These are phyloP conservation scores for Metschnikowia orientalis DNA, from an alignment of 805 yeast species.

Conservation along the genomic window DNA sequence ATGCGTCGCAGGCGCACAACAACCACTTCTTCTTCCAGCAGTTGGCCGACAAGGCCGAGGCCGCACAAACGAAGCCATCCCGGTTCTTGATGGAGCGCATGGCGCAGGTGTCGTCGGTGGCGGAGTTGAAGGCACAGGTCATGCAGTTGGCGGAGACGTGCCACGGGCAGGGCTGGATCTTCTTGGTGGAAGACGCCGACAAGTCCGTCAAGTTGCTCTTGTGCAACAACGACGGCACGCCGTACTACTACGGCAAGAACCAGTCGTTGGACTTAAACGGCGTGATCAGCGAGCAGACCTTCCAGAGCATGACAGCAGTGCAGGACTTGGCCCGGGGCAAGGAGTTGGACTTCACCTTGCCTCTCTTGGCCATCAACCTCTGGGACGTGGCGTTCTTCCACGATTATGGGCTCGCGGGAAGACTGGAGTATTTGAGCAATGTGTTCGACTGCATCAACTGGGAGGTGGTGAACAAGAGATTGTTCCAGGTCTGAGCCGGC, in stretches of 20 bases:
- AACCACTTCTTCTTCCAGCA: slow-evolving; percentile 85
- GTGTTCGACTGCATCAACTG: slow-evolving; percentile 81
- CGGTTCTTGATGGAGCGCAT: slow-evolving; percentile 37
- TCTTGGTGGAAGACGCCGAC: slow-evolving; percentile 60
- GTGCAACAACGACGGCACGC: slow-evolving; percentile 74
- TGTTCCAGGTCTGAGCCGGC: slow-evolving; percentile 36
- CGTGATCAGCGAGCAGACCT: slow-evolving; percentile 55
- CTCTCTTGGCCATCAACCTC: slow-evolving; percentile 70
- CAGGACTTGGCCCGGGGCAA: slow-evolving; percentile 41
- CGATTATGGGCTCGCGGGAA: slow-evolving; percentile 81
- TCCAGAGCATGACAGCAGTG: slow-evolving; percentile 33
- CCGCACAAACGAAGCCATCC: slow-evolving; percentile 33
- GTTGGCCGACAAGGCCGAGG: slow-evolving; percentile 34
- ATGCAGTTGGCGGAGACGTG: slow-evolving; percentile 47
- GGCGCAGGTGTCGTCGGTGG: slow-evolving; percentile 38
- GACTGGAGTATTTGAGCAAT: slow-evolving; percentile 63
- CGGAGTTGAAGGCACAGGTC: slow-evolving; percentile 48
- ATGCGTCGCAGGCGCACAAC: slow-evolving; percentile 87
- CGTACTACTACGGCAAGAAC: slow-evolving; percentile 63
- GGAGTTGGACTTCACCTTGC: slow-evolving; percentile 61
- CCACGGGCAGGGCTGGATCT: slow-evolving; percentile 74
- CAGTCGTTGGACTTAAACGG: slow-evolving; percentile 76
- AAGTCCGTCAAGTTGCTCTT: slow-evolving; percentile 52
- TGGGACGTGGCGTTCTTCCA: slow-evolving; percentile 88
- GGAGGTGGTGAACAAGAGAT: slow-evolving; percentile 60